Evolutionary conservation across 2,329 filamentous ascomycete genomes (phyloP).

Genomic region (Apiospora koreana): DNA sequence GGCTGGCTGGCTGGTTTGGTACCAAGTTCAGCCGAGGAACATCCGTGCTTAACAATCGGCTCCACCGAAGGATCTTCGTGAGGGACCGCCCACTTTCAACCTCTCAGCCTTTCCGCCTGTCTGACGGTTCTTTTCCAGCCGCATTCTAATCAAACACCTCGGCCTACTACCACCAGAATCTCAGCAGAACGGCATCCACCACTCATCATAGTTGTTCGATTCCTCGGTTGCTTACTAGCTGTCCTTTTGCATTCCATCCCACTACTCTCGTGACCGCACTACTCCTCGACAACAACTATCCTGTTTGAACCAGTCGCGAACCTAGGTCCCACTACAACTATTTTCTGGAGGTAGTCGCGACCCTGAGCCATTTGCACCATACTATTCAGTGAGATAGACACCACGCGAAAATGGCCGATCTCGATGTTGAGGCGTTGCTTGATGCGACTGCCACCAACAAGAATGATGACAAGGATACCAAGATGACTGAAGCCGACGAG

Average conservation of each 20-base stretch:
- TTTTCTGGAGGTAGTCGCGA: background rate
- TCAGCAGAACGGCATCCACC: background rate
- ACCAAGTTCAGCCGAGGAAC: constrained; percentile 1
- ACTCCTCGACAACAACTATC: background rate
- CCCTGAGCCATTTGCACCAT: background rate
- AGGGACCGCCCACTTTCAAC: constrained; percentile 4
- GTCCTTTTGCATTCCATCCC: background rate
- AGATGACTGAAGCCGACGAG: constrained; percentile 56
- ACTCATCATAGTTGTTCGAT: background rate
- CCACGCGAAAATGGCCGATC: constrained; percentile 45
- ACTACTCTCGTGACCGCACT: background rate
- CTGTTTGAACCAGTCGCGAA: background rate
- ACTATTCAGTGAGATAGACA: constrained; percentile 8
- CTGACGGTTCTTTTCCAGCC: background rate
- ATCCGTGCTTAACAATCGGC: background rate
- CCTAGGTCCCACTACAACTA: background rate
- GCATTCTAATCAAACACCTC: background rate
- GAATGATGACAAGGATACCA: constrained; percentile 48
- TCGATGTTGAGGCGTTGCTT: constrained; percentile 87
- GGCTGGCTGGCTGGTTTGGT: background rate
- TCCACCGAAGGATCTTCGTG: constrained; percentile 9
- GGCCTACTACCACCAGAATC: background rate
- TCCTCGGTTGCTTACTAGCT: background rate
- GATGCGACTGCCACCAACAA: constrained; percentile 75
- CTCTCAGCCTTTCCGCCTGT: background rate